Evolutionary conservation across 2,329 filamentous ascomycete species (phyloP), one percentile per base, ranked within the genome.

Genomic region (Fusarium sp.): DNA sequence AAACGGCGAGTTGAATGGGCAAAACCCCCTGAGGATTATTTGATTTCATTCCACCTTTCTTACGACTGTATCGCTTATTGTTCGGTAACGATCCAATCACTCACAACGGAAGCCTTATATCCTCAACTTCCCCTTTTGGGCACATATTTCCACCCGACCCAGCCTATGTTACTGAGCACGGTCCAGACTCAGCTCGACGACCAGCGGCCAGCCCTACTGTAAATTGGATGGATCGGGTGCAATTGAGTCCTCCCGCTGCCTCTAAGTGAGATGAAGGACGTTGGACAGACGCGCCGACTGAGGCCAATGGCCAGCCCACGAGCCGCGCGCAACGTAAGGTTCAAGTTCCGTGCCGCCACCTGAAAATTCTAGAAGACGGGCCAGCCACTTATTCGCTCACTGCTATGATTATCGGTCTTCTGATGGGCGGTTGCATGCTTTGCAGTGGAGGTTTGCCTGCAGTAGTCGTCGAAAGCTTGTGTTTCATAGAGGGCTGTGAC

Each of bases 1-100:
- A 77, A 77, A 77, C 75, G 41, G 56, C 59, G 45, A 59, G 35
- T 68, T 60, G 45, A 72, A 69, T 69, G 45, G 65, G 27, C 44
- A 52, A 49, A 38, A 12, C n/a, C 70, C 71, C 71, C 56, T 73
- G 71, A 54, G 29, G n/a, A 27, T 51, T 56, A 51, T 60, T 70
- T 62, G 19, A 61, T 52, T 41, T 51, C 14, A 19, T 27, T 48
- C 35, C 46, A 52, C 29, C 31, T 60, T 25, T 45, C 64, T 66
- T 49, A 66, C 31, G n/a, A 21, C 21, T 37, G 35, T n/a, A 51
- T 38, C 60, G 38, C 46, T 41, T 41, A 19, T 44, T 41, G 31
- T 44, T 42, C 42, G 29, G 37, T 33, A 56, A 56, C n/a, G 44
- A 64, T 54, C 57, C 42, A 60, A 57, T 60, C 39, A 56, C n/a